Conservation (phyloP, 1,284 basidiomycete genomes). For the Ganoderma leucocontextum region DNA sequence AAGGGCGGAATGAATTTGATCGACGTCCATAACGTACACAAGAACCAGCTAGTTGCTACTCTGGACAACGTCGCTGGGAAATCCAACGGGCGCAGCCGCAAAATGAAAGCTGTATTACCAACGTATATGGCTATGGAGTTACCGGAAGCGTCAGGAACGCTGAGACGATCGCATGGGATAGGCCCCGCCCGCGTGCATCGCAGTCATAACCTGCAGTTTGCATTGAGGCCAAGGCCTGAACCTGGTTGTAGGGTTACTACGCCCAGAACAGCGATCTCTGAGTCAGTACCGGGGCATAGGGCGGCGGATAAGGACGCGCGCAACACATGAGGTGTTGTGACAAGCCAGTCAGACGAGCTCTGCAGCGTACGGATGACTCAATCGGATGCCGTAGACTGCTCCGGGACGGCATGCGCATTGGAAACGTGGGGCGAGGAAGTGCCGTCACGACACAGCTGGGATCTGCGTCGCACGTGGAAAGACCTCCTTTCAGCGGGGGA, state of each 20-base stretch:
- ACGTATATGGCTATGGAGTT: constrained; percentile 24
- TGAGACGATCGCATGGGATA: constrained; percentile 24
- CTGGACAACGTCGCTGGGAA: constrained; percentile 5
- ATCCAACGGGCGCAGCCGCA: background rate
- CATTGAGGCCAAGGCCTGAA: constrained; percentile 24
- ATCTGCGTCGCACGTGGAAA: constrained; percentile 29
- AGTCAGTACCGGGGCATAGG: constrained; percentile 27
- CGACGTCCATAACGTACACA: constrained; percentile 12
- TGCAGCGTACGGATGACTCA: constrained; percentile 19
- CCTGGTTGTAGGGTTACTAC: constrained; percentile 27
- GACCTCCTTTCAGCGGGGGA: constrained; percentile 14
- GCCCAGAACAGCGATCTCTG: constrained; percentile 21
- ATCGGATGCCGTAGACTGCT: constrained; percentile 18
- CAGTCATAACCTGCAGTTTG: constrained; percentile 21
- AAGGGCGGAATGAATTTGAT: constrained; percentile 12
- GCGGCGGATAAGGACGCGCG: constrained; percentile 22
- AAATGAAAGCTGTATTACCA: background rate
- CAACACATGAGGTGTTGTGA: constrained; percentile 26
- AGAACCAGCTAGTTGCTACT: background rate
- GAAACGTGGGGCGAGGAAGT: constrained; percentile 18
- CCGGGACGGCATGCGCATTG: constrained; percentile 18
- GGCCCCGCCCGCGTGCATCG: constrained; percentile 18
- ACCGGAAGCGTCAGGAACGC: constrained; percentile 25
- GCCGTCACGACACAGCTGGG: constrained; percentile 23
- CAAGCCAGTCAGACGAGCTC: constrained; percentile 23